Evolutionary conservation across 805 yeast species (phyloP).

Genomic region (Wickerhamiella dianesei): DNA sequence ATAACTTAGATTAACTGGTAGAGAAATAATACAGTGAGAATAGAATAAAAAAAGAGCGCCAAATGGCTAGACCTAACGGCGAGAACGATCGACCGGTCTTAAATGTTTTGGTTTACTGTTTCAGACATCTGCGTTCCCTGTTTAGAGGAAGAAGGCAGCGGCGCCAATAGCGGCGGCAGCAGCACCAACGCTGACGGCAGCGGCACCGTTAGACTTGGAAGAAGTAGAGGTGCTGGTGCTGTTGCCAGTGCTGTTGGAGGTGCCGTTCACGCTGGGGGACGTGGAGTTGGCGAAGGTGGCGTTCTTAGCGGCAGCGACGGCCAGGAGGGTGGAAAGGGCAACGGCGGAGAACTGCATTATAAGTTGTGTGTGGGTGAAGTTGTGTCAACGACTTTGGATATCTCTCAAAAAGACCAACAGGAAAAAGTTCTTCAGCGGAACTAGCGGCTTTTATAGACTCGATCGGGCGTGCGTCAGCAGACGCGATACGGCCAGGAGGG

Average conservation of each 20-base stretch:
- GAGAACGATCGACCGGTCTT: too few species aligned
- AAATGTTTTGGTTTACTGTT: too few species aligned
- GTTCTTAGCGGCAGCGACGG: conserved; percentile 11
- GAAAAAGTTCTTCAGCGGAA: too few species aligned
- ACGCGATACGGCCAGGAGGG: background rate
- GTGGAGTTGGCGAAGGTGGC: conserved; percentile 3
- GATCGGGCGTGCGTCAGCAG: background rate
- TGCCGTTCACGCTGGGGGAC: background rate
- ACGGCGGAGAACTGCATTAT: conserved; percentile 15
- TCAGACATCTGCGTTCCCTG: conserved; percentile 1
- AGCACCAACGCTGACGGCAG: conserved; percentile 13
- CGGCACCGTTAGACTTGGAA: conserved; percentile 4
- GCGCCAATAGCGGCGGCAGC: conserved; percentile 18
- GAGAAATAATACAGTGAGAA: too few species aligned
- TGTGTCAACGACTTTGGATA: background rate
- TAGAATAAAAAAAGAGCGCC: too few species aligned
- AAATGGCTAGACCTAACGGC: too few species aligned
- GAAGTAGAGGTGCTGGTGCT: background rate
- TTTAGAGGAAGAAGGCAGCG: conserved; percentile 15
- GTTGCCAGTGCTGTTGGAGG: conserved; percentile 1
- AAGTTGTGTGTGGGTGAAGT: background rate
- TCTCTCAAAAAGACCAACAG: background rate
- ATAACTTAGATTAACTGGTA: too few species aligned
- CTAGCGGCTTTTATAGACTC: background rate
- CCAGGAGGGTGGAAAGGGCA: conserved; percentile 14